phyloP scores from a whole-genome alignment of 2,329 filamentous ascomycete species.

The Botrytis hyacinthi region DNA sequence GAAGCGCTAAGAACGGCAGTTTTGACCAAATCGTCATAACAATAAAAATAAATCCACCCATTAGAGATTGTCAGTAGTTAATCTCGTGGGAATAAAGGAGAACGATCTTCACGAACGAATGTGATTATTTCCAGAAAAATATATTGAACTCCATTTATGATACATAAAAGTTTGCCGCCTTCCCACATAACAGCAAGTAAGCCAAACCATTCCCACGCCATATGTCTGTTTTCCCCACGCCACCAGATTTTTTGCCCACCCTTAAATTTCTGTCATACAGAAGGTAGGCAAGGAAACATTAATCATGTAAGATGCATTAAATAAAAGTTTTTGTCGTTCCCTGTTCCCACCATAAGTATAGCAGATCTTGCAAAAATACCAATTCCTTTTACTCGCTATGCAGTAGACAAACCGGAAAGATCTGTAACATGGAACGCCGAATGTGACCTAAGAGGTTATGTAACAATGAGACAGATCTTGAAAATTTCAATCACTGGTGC shows the following conservation, averaged over 20 bases:
- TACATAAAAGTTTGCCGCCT: conserved; percentile 33
- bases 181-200: conserved; percentile 29
- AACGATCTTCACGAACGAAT: not conserved
- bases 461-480: conserved; percentile 34
- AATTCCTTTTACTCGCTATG: conserved; percentile 40
- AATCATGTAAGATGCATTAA: conserved; percentile 39
- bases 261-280: conserved; percentile 27
- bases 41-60: not conserved
- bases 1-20: not conserved
- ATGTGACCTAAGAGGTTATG: conserved; percentile 37
- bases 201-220: conserved; percentile 36
- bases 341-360: conserved; percentile 29
- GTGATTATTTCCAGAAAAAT: conserved; percentile 19
- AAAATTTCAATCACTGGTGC: conserved; percentile 6
- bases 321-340: conserved; percentile 31
- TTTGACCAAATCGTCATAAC: not conserved
- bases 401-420: conserved; percentile 38
- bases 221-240: conserved; percentile 34
- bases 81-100: not conserved
- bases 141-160: conserved; percentile 38
- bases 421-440: conserved; percentile 37
- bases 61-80: not conserved
- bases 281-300: conserved; percentile 35
- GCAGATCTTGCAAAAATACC: conserved; percentile 36
- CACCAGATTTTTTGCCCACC: conserved; percentile 27